Base-by-base conservation (phyloP, 2,329 filamentous ascomycete genomes). In the Aureobasidium sp. region DNA sequence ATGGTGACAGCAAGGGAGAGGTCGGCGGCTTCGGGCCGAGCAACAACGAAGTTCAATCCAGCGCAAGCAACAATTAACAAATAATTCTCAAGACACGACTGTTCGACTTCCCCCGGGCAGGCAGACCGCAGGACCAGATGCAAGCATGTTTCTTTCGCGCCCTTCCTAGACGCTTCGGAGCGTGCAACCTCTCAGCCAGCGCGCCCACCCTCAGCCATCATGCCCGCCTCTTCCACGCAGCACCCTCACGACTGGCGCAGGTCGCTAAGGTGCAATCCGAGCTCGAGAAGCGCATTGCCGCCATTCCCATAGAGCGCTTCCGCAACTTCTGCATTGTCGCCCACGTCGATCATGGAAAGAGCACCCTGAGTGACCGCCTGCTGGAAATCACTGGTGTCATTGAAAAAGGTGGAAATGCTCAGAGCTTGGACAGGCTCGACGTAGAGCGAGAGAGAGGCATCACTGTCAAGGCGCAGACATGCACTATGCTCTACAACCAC, bases 271-370 rank as follows among this genome's bases (percentile, higher is more conserved):
- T 73, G 21, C 73, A 73, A 63, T 72, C 79, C n/a, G 79, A 82
- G 27, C 78, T 88, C 27, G 85, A 88, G 71, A 76, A 78, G 62
- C 79, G 85, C 66, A 91, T 93, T 63, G 79, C 85, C 16, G 85
- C 83, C 6, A 92, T 93, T 59, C 89, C 89, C 2, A 87, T 92
- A 69, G 85, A 88, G 62, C 84, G 89, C 25, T 93, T 83, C 70
- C 88, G 94, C 65, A 99, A 99, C 75, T 99, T 99, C 74, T 99
- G 94, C 76, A 97, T 99, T 70, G 93, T 99, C 57, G 94, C 94
- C 10, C 94, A 99, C 74, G 95, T 99, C 72, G 94, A 99, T 74
- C 94, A 99, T 85, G 94, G 94, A 70, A 99, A 99, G 77, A 96
- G 90, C 72, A 99, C 94, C 5, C 85, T 99, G 59, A 93, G 88